Evolutionary conservation across 495 filamentous ascomycete genomes (phyloP).

Genomic region (Halenospora varia): DNA sequence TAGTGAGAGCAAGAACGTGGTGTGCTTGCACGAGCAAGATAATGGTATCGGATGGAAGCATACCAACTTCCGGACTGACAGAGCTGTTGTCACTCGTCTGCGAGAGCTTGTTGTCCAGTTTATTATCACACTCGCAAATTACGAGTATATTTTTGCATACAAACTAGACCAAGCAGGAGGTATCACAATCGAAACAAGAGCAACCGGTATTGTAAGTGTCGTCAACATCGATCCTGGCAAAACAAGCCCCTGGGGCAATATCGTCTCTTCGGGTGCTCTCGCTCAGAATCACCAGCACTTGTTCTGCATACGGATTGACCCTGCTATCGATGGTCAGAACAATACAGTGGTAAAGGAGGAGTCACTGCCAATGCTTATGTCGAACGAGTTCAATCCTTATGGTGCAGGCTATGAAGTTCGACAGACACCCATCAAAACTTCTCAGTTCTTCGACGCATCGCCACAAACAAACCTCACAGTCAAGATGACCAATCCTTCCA

Average conservation of each 20-base stretch:
- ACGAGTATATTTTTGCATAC: slow-evolving; percentile 34
- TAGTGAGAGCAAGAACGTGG: slow-evolving; percentile 57
- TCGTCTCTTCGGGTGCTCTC: slow-evolving; percentile 80
- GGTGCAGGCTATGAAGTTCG: slow-evolving; percentile 65
- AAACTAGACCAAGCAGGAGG: slow-evolving; percentile 40
- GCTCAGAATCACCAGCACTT: slow-evolving; percentile 86
- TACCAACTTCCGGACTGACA: slow-evolving; percentile 72
- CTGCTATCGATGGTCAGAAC: slow-evolving; percentile 68
- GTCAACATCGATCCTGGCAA: slow-evolving; percentile 71
- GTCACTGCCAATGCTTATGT: slow-evolving; percentile 66
- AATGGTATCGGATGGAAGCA: slow-evolving; percentile 77
- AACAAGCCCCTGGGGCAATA: slow-evolving; percentile 72
- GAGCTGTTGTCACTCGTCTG: slow-evolving; percentile 60
- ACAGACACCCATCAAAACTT: slow-evolving; percentile 54
- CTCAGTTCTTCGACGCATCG: slow-evolving; percentile 62
- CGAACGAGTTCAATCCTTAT: slow-evolving; percentile 66
- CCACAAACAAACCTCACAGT: slow-evolving; percentile 62
- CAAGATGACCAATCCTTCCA: slow-evolving; percentile 69
- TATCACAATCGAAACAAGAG: slow-evolving; percentile 79
- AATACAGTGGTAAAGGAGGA: slow-evolving; percentile 70
- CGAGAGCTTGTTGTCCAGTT: slow-evolving; percentile 71
- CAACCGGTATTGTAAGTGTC: slow-evolving; percentile 78
- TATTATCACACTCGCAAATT: slow-evolving; percentile 66
- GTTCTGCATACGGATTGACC: slow-evolving; percentile 85
- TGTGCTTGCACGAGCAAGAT: slow-evolving; percentile 77